Evolutionary conservation across 108 stramenopile genomes (phyloP), one percentile per base, ranked within the genome.

Genomic region (Cyclotella atomus): DNA sequence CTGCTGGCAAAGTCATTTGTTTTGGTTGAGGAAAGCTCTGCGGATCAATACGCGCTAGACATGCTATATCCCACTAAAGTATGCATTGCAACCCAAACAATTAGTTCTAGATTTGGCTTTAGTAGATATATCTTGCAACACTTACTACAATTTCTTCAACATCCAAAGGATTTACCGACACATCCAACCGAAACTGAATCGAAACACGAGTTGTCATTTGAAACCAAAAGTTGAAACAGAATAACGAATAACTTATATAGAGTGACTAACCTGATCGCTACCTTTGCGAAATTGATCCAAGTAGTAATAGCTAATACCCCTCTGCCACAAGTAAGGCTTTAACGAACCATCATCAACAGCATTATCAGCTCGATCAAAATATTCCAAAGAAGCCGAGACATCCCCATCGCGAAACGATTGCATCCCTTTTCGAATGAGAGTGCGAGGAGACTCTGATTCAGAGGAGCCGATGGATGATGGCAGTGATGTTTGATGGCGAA

Each of bases 91-190:
- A 41, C 15, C 7, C 25, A 20, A 41, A 63, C 10, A 2, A n/a
- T 35, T 14, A 59, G 28, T 23, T 52, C 52, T 2, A 23, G 1
- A n/a, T 52, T n/a, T 23, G 47, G 5, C 24, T n/a, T n/a, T n/a
- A n/a, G 20, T 3, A 23, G 21, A 23, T 1, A 23, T 52, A 1
- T 1, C 24, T 19, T 52, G 10, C n/a, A 19, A 33, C 28, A 28
- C 65, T 65, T 50, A 65, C 65, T 7, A 90, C 89, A 71, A 89
- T 88, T 64, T 92, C 91, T 80, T 92, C 91, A 50, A 86, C 87
- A 73, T 92, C 91, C 35, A 77, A 68, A 44, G 85, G 82, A 71
- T 86, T 86, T 4, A 83, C 85, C 34, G 70, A 38, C 0, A 83
- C 85, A 65, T 86, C 85, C 2, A 64, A 65, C 54, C 82, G 63